Conservation (phyloP, 2,329 filamentous ascomycete genomes). For the Sporothrix phasma region DNA sequence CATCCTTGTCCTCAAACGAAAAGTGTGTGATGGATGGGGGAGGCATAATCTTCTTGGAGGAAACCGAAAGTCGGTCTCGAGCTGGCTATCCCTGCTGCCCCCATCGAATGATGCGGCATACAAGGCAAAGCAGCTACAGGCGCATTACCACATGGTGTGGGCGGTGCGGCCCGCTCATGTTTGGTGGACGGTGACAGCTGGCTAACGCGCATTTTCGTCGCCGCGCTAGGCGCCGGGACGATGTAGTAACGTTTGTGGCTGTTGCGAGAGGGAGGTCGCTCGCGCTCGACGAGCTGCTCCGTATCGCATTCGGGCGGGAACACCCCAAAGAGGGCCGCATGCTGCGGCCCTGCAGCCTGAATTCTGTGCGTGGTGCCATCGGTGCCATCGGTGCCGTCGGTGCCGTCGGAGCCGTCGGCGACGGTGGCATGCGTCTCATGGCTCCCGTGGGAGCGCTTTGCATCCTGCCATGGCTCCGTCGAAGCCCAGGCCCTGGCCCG, state of each 20-base stretch:
- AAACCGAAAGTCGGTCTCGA: not conserved
- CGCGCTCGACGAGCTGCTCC: slow-evolving; percentile 25
- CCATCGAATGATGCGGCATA: not conserved
- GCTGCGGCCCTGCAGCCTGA: slow-evolving; percentile 9
- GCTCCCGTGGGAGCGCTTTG: not conserved
- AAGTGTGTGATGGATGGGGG: not conserved
- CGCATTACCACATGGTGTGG: no score
- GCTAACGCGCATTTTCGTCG: slow-evolving; percentile 13
- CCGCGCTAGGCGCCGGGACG: slow-evolving; percentile 16
- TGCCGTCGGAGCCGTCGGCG: not conserved
- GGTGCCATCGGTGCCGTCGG: not conserved
- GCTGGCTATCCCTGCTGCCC: not conserved
- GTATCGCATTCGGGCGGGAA: slow-evolving; percentile 23
- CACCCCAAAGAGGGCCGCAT: slow-evolving; percentile 6
- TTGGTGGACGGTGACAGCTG: slow-evolving; percentile 3
- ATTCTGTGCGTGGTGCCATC: not conserved
- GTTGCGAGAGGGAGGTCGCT: slow-evolving; percentile 19
- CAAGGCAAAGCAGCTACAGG: not conserved
- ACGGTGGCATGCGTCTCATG: not conserved
- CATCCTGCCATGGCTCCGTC: not conserved
- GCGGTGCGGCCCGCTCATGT: not conserved
- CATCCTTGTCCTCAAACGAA: not conserved
- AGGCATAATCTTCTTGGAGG: not conserved
- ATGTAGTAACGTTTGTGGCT: slow-evolving; percentile 20
- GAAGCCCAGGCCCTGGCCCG: not conserved